Base-by-base conservation (phyloP, 2,329 filamentous ascomycete genomes). In the Geosmithia morbida region DNA sequence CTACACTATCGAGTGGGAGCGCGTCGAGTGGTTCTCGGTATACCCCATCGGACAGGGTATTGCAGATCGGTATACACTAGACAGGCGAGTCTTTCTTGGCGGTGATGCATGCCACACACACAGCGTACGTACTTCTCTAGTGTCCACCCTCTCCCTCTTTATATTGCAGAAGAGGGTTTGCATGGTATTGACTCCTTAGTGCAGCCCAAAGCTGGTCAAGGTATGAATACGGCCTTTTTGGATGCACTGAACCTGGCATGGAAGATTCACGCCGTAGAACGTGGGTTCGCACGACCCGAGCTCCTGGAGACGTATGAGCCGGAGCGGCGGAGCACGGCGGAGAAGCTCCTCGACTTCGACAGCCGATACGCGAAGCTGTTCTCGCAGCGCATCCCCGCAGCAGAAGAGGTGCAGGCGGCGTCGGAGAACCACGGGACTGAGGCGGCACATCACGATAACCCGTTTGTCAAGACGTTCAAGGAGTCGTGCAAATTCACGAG, bases 251-350 rank as follows among this genome's bases (percentile, higher is more conserved):
- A 96, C 62, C 71, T 97, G 41, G 89, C 89, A 7, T 97, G 89
- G 89, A 97, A 97, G 69, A 85, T 96, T 46, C 89, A 95, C 60
- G 81, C 85, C 37, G 90, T 96, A 10, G 88, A 95, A 60, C 73
- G 75, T 22, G 87, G 87, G 13, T 86, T 94, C 54, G 86, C 87
- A 1, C 67, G 80, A 29, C 82, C 85, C 51, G 76, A 77, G 2
- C 72, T 92, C 17, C 74, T 97, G 46, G 77, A 81, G 51, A 92
- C 89, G 0, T 97, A 96, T 61, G 87, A 96, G 66, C 72, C 75
- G 2, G 89, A 96, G 65, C 82, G 89, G 49, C 89, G 86, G 60
- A 73, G 83, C 48, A 83, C 94, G 41, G 90, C 90, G 5, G 85
- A 95, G 64, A 85, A 78, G 11, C 75, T 96, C 1, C 72, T 96